These are phyloP conservation scores for Escovopsis sp. DNA, from an alignment of 2,329 filamentous ascomycete species.

Conservation along the genomic window DNA sequence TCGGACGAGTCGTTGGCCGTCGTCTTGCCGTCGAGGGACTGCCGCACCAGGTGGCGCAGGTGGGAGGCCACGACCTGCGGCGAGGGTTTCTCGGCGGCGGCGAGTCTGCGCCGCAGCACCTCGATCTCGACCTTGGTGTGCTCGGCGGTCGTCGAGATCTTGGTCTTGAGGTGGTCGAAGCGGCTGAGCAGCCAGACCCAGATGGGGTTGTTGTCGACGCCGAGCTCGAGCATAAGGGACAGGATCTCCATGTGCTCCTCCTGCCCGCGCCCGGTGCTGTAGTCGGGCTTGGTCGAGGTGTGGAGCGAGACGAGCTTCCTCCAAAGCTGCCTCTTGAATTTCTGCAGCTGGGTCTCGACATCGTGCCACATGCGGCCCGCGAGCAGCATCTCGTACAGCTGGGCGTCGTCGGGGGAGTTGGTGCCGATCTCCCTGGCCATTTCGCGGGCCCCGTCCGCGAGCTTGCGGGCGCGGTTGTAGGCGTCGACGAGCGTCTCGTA, in stretches of 20 bases:
- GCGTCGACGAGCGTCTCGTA: conserved; percentile 79
- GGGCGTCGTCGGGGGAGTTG: conserved; percentile 52
- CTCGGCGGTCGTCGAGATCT: conserved; percentile 66
- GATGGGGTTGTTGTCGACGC: conserved; percentile 89
- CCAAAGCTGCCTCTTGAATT: conserved; percentile 85
- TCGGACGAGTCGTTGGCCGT: conserved; percentile 62
- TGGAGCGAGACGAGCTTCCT: conserved; percentile 59
- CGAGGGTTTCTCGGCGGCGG: conserved; percentile 55
- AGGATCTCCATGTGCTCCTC: conserved; percentile 89
- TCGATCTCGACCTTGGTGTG: conserved; percentile 87
- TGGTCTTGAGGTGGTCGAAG: conserved; percentile 77
- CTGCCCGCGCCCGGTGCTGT: conserved; percentile 39
- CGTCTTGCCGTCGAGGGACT: conserved; percentile 43
- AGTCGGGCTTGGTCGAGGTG: conserved; percentile 34
- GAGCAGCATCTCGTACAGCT: conserved; percentile 75
- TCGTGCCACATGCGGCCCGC: conserved; percentile 93
- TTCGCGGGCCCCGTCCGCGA: conserved; percentile 61
- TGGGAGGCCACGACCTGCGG: conserved; percentile 57
- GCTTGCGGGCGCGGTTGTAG: conserved; percentile 67
- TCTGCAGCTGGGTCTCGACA: conserved; percentile 71
- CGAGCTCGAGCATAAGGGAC: conserved; percentile 73
- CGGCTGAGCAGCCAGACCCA: conserved; percentile 89
- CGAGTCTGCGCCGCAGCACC: conserved; percentile 68
- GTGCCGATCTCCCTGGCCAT: conserved; percentile 43
- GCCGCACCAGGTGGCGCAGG: conserved; percentile 56